phyloP scores from a whole-genome alignment of 805 yeast genomes.

The Ogataea saltuana region DNA sequence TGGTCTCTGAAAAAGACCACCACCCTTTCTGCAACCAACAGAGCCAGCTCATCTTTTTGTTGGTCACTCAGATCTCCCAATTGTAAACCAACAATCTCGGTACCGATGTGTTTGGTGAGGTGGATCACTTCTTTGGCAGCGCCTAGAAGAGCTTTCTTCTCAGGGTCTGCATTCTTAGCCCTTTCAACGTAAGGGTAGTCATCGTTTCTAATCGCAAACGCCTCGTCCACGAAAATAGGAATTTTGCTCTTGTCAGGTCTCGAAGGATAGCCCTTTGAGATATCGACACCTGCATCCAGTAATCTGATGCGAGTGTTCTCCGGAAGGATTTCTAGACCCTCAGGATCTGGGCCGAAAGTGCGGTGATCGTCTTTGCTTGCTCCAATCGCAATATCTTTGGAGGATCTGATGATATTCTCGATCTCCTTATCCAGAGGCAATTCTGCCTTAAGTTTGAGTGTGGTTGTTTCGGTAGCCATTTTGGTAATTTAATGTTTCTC shows the following conservation, averaged over 20 bases:
- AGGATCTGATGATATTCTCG: constrained; percentile 23
- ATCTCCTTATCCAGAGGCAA: constrained; percentile 26
- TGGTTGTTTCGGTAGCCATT: constrained; percentile 15
- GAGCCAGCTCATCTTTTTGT: constrained; percentile 50
- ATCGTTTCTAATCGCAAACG: constrained; percentile 38
- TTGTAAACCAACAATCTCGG: constrained; percentile 50
- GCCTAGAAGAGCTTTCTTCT: constrained; percentile 42
- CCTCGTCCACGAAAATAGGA: constrained; percentile 44
- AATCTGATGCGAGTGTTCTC: constrained; percentile 34
- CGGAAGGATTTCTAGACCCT: constrained; percentile 33
- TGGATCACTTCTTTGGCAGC: constrained; percentile 44
- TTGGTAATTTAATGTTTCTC: background rate
- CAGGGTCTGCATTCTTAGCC: constrained; percentile 41
- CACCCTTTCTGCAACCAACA: constrained; percentile 49
- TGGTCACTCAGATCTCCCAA: constrained; percentile 42
- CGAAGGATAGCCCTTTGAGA: constrained; percentile 42
- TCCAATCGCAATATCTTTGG: constrained; percentile 17
- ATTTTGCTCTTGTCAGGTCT: constrained; percentile 37
- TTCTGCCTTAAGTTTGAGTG: constrained; percentile 16
- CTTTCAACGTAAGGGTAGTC: constrained; percentile 38
- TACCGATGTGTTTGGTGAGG: constrained; percentile 49
- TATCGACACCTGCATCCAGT: constrained; percentile 38
- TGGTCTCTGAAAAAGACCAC: constrained; percentile 54
- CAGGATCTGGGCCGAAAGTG: constrained; percentile 24
- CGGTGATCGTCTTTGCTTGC: constrained; percentile 13